Evolutionary conservation across 352 stramenopile genomes (phyloP), one percentile per base, ranked within the genome.

Genomic region (Globisporangium camurandrum): DNA sequence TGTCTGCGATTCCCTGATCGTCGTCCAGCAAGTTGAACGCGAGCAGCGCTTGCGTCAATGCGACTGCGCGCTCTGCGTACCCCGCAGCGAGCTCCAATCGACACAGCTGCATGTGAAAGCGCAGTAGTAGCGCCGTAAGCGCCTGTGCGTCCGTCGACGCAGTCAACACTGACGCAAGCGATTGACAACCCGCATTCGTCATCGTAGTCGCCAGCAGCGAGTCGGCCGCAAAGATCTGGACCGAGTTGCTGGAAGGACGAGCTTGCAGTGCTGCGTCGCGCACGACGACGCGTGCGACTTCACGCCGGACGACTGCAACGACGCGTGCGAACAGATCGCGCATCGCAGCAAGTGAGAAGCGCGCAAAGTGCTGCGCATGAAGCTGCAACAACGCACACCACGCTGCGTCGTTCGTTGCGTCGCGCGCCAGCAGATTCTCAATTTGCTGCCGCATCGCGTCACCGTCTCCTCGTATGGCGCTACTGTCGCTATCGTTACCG

Each of bases 271-370:
- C 28, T 49, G 43, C 19, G 46, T 53, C n/a, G 16, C 51, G 20
- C 14, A 63, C 45, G 1, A 63, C 10, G 27, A 45, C 19, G 22
- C 50, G 51, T 12, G n/a, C 37, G 7, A 59, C 42, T 34, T 82
- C 60, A 31, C 61, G 57, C 52, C 64, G 62, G 26, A 87, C 55
- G 23, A 88, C 61, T 19, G 66, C 53, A 17, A 89, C 41, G 27
- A 86, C 65, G 9, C 83, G 71, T 20, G 80, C 83, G 47, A 80
- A 92, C 22, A 86, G 39, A 27, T 94, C 71, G 10, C 80, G 80
- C 19, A 88, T 44, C 40, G 69, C 62, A 7, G 80, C 62, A 54
- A 92, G 67, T 1, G 74, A 86, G 49, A 94, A 94, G 27, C 46
- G 68, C 22, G 71, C 61, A 60, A 92, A 94, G 16, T 80, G 72